Conservation (phyloP, 2,329 filamentous ascomycete species). For the Epichloe bromicola region DNA sequence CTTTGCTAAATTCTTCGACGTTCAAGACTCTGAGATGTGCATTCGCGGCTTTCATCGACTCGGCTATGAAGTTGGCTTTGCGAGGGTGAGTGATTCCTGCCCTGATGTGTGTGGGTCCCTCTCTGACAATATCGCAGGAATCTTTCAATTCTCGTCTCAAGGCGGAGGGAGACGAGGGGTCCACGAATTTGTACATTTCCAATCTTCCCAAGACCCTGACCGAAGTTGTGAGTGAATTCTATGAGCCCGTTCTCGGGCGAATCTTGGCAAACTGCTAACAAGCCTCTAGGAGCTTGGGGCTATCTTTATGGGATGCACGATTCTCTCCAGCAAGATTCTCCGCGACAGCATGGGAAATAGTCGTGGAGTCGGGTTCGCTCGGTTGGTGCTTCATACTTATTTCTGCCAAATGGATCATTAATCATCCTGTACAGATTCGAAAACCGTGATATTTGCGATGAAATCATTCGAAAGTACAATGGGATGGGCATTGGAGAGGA, state of each 20-base stretch:
- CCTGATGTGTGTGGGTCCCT: not conserved
- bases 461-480: slow-evolving; percentile 78
- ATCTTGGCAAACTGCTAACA: slow-evolving; percentile 6
- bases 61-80: slow-evolving; percentile 96
- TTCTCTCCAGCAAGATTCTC: slow-evolving; percentile 89
- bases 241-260: no score
- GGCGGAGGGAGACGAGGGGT: slow-evolving; percentile 77
- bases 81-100: slow-evolving; percentile 48
- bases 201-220: slow-evolving; percentile 88
- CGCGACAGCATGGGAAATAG: slow-evolving; percentile 85
- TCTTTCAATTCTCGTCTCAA: slow-evolving; percentile 98
- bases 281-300: slow-evolving; percentile 52
- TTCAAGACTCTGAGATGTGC: slow-evolving; percentile 82
- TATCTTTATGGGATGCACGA: slow-evolving; percentile 68
- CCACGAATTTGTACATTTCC: slow-evolving; percentile 95
- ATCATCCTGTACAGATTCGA: slow-evolving; percentile 55
- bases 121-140: slow-evolving; percentile 45
- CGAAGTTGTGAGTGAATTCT: slow-evolving; percentile 55
- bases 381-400: slow-evolving; percentile 40
- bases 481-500: slow-evolving; percentile 66
- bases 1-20: slow-evolving; percentile 88
- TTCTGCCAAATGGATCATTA: not conserved
- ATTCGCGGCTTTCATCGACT: slow-evolving; percentile 91
- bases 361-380: slow-evolving; percentile 92
- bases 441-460: slow-evolving; percentile 74